Percentiles rank a stretch among this genome's conserved stretches.
Conservation (phyloP, 164 flowering plant genomes). For the Nelumbo lutea region DNA sequence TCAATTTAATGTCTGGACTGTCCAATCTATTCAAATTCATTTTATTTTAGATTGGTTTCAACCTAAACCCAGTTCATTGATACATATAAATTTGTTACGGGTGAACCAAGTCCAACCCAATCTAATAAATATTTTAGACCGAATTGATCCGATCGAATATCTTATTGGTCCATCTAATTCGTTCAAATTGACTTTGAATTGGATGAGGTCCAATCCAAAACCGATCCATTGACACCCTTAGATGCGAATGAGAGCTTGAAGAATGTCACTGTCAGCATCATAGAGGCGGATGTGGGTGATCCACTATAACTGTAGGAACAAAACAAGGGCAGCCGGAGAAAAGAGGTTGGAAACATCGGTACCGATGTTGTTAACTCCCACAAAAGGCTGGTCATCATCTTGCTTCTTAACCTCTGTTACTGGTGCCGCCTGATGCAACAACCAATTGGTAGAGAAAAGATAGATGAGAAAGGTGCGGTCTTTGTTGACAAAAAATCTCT, state of each 20-base stretch:
- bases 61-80: too few relatives aligned
- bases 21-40: too few relatives aligned
- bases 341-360: slow-evolving; percentile 62
- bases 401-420: slow-evolving; percentile 23
- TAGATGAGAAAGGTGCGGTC: neutral
- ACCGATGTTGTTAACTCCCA: slow-evolving; percentile 75
- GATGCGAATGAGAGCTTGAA: slow-evolving; percentile 70
- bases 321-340: slow-evolving; percentile 52
- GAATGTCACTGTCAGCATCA: slow-evolving; percentile 66
- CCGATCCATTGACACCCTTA: too few relatives aligned
- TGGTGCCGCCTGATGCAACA: slow-evolving; percentile 1
- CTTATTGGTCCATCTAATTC: too few relatives aligned
- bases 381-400: slow-evolving; percentile 42
- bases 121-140: too few relatives aligned
- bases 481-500: neutral
- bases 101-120: too few relatives aligned
- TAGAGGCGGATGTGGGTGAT: slow-evolving; percentile 74
- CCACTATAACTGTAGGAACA: slow-evolving; percentile 64
- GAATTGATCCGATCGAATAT: too few relatives aligned
- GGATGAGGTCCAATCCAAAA: too few relatives aligned
- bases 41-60: too few relatives aligned
- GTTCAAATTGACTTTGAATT: too few relatives aligned
- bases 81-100: too few relatives aligned
- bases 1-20: too few relatives aligned
- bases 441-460: slow-evolving; percentile 2